phyloP scores from a whole-genome alignment of 2,329 filamentous ascomycete species.

The Epichloe sp. region DNA sequence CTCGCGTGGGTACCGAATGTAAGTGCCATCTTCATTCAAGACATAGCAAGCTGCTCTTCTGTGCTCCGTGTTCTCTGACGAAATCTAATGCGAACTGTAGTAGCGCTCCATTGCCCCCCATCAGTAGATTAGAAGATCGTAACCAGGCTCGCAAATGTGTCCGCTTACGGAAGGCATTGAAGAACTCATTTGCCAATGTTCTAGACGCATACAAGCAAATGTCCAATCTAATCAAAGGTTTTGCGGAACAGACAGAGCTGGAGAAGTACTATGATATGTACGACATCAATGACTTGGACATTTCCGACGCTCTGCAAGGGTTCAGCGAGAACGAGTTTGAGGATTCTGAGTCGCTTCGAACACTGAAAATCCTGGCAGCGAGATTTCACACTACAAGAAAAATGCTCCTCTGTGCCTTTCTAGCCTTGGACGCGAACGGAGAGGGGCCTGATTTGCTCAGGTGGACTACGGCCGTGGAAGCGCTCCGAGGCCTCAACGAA shows the following conservation, averaged over 20 bases:
- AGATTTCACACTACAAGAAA: conserved; percentile 71
- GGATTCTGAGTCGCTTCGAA: conserved; percentile 63
- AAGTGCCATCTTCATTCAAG: conserved; percentile 20
- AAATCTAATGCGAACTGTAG: conserved; percentile 27
- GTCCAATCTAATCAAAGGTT: conserved; percentile 52
- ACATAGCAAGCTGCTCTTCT: neutral
- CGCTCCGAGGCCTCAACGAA: conserved; percentile 52
- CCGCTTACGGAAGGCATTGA: conserved; percentile 64
- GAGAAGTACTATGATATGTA: conserved; percentile 91
- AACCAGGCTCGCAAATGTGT: conserved; percentile 67
- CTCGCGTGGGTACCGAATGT: conserved; percentile 79
- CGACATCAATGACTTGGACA: conserved; percentile 61
- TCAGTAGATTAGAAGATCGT: conserved; percentile 78
- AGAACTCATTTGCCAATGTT: conserved; percentile 53
- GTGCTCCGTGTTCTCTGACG: too few species aligned
- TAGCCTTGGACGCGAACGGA: conserved; percentile 74
- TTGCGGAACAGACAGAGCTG: conserved; percentile 68
- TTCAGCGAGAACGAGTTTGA: conserved; percentile 59
- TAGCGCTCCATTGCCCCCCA: conserved; percentile 81
- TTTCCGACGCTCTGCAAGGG: conserved; percentile 53
- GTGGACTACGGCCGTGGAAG: conserved; percentile 68
- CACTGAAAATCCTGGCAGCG: conserved; percentile 68
- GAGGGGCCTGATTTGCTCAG: conserved; percentile 62
- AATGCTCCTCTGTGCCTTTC: conserved; percentile 74
- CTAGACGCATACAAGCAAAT: conserved; percentile 62